Evolutionary conservation across 73 alveolate species (phyloP), one percentile per base, ranked within the genome.

Genomic region (Paramecium biaurelia): DNA sequence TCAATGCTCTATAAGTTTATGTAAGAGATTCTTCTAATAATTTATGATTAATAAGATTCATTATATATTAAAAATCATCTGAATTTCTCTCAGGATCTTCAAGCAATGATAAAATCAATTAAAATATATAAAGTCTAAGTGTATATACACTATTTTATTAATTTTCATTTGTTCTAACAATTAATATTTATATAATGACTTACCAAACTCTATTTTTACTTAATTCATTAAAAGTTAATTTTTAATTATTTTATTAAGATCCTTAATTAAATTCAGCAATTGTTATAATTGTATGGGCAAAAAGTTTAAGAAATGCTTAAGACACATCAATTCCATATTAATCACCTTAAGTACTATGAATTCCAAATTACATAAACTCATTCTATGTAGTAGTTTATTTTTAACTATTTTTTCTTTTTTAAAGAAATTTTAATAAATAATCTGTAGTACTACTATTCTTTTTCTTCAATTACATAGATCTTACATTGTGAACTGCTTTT

Each of bases 261-360:
- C 90, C 90, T 18, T 79, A 10, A 24, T 79, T 79, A 26, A 30
- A 79, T 43, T 79, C 90, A 3, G 90, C 90, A 79, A 79, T 47
- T 1, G 90, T 79, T 0, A 79, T 79, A 21, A 79, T 79, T 23
- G 72, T 45, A 79, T 79, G 90, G 26, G 90, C 90, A 42, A 79
- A 79, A 2, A 79, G 30, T 45, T 45, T 79, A 5, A 79, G 30
- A 24, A 79, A 79, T 1, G 90, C n/a, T 45, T 79, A 42, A 3
- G 90, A 23, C 0, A 45, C 70, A 47, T 79, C 56, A 45, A 23
- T 24, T 43, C 74, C 42, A 41, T 41, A 47, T 12, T 79, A 14
- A 30, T 32, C 56, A 2, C 74, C 74, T 43, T 43, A 12, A 79
- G 74, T 20, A 23, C 63, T 47, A n/a, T 72, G 58, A 35, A 72